These are phyloP conservation scores for Tetrahymena elliotti DNA, from an alignment of 73 alveolate genomes.

Conservation along the genomic window DNA sequence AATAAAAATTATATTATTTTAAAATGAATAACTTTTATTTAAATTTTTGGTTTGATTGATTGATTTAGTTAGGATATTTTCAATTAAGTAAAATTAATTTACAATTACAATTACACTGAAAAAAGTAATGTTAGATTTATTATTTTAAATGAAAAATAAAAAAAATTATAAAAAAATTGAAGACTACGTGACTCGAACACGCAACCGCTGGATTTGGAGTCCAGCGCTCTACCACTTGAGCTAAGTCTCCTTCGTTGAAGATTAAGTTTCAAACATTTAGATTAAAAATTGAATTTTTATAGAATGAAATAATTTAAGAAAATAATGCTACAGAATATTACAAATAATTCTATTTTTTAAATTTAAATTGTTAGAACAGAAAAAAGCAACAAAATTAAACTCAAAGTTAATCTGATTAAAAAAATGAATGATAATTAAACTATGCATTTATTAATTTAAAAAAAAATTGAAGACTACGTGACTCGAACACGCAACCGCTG, in stretches of 20 bases:
- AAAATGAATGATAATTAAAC: background rate
- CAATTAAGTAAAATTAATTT: background rate
- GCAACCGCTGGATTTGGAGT: constrained; percentile 49
- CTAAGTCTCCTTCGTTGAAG: constrained; percentile 30
- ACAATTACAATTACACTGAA: no score
- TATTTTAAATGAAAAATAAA: no score
- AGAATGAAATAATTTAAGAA: background rate
- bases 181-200: constrained; percentile 53
- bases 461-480: constrained; percentile 50
- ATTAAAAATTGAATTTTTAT: background rate
- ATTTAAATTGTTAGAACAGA: no score
- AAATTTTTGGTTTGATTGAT: no score
- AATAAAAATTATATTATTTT: no score
- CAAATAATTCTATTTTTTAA: background rate
- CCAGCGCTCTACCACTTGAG: constrained; percentile 53
- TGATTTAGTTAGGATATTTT: no score
- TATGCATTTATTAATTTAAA: background rate
- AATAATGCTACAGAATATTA: background rate
- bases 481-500: constrained; percentile 50
- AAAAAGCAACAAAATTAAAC: no score
- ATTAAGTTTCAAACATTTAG: background rate
- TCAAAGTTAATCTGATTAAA: background rate
- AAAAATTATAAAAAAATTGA: background rate
- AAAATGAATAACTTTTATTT: no score
- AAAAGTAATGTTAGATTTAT: no score